Evolutionary conservation across 139 green algal genomes (phyloP), one percentile per base, ranked within the genome.

Genomic region (Zygnema cylindricum): DNA sequence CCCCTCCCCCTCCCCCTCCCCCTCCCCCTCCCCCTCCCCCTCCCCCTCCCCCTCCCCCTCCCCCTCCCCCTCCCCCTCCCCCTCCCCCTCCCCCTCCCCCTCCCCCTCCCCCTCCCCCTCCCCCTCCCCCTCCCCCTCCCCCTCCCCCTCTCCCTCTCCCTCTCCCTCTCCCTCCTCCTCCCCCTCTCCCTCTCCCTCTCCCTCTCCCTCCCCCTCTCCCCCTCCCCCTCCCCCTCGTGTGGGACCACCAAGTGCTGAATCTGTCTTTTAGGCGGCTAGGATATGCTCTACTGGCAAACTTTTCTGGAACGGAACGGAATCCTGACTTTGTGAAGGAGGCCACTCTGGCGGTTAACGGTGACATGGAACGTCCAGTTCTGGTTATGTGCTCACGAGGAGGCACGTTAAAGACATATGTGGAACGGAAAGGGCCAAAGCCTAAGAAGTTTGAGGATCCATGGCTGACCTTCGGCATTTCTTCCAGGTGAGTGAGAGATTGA

Each of bases 391-490:
- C n/a, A 30, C 79, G 79, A 23, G 86, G 86, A 0, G 86, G 86
- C 55, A 90, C 49, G 1, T 41, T 90, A 38, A n/a, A 90, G 86
- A 90, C 85, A 16, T 57, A 88, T 35, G 85, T 90, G n/a, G 43
- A 73, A 77, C 54, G 86, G 1, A 82, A 32, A 25, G 86, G 86
- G 54, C n/a, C n/a, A 7, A 89, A 89, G 73, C 1, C 32, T 2
- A 90, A 90, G 86, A 33, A 42, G 78, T 90, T 76, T 25, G 81
- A 90, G 1, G 86, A 90, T n/a, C 86, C 86, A 0, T 69, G 81
- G 82, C 75, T 55, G 21, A 38, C 82, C 2, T 90, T 90, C 55
- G 86, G 86, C 23, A 43, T 89, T 3, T 81, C 85, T 7, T 90
- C 86, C 35, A 81, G 86, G 84, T 89, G 30, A 30, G 75, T 43